Evolutionary conservation across 2,329 filamentous ascomycete species (phyloP).

Genomic region (Aspergillus quadricinctus): DNA sequence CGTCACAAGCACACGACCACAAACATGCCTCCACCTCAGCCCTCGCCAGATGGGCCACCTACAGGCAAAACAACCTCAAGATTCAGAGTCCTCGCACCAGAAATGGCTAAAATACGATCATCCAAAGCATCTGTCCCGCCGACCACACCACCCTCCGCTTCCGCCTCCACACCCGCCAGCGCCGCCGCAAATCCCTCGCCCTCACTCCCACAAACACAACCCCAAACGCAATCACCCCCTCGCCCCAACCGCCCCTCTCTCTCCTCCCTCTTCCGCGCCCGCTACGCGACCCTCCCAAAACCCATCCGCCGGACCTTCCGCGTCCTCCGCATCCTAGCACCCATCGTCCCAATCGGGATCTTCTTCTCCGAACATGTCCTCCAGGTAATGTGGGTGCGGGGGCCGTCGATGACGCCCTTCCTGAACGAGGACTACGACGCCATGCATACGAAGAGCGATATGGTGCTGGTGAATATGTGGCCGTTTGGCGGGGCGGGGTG

Average conservation of each 20-base stretch:
- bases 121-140: neutral
- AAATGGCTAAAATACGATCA: constrained; percentile 14
- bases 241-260: constrained; percentile 13
- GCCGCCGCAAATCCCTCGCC: neutral
- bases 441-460: constrained; percentile 35
- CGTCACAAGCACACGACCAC: neutral
- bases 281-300: constrained; percentile 25
- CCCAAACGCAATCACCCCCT: constrained; percentile 3
- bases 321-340: constrained; percentile 25
- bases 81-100: constrained; percentile 18
- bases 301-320: constrained; percentile 24
- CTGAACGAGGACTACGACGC: constrained; percentile 62
- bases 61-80: constrained; percentile 5
- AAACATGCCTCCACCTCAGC: constrained; percentile 7
- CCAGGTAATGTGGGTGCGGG: constrained; percentile 40
- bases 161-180: constrained; percentile 1
- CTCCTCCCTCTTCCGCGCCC: constrained; percentile 23
- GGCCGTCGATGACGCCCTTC: constrained; percentile 70
- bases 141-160: constrained; percentile 1
- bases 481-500: constrained; percentile 48
- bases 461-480: constrained; percentile 42
- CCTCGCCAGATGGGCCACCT: neutral
- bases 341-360: constrained; percentile 34
- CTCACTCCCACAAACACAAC: constrained; percentile 2
- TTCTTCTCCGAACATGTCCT: constrained; percentile 40